Conservation (phyloP, 2,329 filamentous ascomycete genomes). For the Claviceps quebecensis region DNA sequence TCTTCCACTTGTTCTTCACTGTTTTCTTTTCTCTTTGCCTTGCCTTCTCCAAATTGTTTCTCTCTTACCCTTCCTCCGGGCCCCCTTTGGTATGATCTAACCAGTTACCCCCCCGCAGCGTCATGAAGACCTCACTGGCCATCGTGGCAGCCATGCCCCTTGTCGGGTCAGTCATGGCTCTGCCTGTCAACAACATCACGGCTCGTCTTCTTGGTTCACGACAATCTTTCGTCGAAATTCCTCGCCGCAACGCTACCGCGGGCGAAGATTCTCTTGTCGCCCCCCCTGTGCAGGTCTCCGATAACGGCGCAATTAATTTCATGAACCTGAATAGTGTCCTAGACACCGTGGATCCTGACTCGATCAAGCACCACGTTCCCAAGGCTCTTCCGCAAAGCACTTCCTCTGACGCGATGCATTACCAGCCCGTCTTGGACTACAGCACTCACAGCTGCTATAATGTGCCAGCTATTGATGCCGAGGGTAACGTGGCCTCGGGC, state of each 20-base stretch:
- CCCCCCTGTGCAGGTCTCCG: too few relatives aligned
- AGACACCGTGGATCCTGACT: too few relatives aligned
- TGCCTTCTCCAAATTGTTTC: background rate
- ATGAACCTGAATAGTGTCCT: too few relatives aligned
- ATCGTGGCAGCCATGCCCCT: background rate
- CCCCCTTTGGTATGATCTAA: background rate
- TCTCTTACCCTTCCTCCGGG: too few relatives aligned
- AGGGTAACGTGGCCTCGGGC: constrained; percentile 17
- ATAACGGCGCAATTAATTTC: too few relatives aligned
- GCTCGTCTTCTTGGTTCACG: background rate
- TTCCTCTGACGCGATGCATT: constrained; percentile 2
- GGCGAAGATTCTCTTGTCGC: background rate
- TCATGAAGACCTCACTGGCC: background rate
- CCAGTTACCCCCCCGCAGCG: background rate
- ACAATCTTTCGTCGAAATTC: background rate
- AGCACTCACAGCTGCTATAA: constrained; percentile 10
- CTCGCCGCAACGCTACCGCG: background rate
- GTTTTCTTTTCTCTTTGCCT: background rate
- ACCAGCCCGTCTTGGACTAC: constrained; percentile 8
- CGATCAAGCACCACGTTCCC: background rate
- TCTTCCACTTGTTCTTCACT: background rate
- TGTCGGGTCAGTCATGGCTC: background rate
- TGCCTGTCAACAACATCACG: background rate
- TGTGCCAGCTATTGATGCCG: constrained; percentile 19
- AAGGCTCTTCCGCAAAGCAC: constrained; percentile 2